A percentile compares a stretch with the other conserved stretches of the same genome.
phyloP scores from a whole-genome alignment of 805 yeast genomes.

The Candida dajiaensis region DNA sequence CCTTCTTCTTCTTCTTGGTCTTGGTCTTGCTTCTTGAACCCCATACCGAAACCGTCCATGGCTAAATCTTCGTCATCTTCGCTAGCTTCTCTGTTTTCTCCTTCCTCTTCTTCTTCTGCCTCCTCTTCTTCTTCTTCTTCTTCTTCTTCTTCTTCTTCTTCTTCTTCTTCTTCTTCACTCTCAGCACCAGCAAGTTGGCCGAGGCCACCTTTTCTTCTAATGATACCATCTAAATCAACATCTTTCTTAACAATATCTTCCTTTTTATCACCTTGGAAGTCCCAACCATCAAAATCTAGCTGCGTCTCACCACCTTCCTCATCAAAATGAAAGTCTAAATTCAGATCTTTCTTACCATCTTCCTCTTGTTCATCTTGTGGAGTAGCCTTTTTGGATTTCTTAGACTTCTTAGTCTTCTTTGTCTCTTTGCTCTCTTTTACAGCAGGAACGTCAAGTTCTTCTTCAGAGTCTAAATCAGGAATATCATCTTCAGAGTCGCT shows the following conservation, averaged over 20 bases:
- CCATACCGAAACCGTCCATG: slow-evolving; percentile 42
- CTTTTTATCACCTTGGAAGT: slow-evolving; percentile 51
- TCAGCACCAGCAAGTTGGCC: slow-evolving; percentile 45
- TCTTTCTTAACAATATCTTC: slow-evolving; percentile 35
- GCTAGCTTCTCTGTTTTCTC: slow-evolving; percentile 23
- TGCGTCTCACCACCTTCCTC: slow-evolving; percentile 50
- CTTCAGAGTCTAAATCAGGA: slow-evolving; percentile 44
- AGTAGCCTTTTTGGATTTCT: slow-evolving; percentile 20
- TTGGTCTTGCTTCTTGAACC: slow-evolving; percentile 26
- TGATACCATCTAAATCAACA: slow-evolving; percentile 84
- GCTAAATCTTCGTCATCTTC: slow-evolving; percentile 36
- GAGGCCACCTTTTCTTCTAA: slow-evolving; percentile 80
- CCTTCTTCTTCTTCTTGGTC: slow-evolving; percentile 23
- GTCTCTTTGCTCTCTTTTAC: slow-evolving; percentile 11
- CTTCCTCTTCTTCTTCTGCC: slow-evolving; percentile 38
- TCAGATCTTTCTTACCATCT: slow-evolving; percentile 48
- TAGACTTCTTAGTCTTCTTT: slow-evolving; percentile 20
- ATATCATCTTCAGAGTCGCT: slow-evolving; percentile 71
- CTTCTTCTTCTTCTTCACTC: slow-evolving; percentile 30
- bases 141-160: slow-evolving; percentile 38
- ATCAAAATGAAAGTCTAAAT: slow-evolving; percentile 70
- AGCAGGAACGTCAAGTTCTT: slow-evolving; percentile 26
- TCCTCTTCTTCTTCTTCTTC: slow-evolving; percentile 24
- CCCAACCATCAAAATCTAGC: slow-evolving; percentile 72
- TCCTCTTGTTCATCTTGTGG: slow-evolving; percentile 27